Evolutionary conservation across 306 rosid species (phyloP).

Genomic region (Inga laurina): DNA sequence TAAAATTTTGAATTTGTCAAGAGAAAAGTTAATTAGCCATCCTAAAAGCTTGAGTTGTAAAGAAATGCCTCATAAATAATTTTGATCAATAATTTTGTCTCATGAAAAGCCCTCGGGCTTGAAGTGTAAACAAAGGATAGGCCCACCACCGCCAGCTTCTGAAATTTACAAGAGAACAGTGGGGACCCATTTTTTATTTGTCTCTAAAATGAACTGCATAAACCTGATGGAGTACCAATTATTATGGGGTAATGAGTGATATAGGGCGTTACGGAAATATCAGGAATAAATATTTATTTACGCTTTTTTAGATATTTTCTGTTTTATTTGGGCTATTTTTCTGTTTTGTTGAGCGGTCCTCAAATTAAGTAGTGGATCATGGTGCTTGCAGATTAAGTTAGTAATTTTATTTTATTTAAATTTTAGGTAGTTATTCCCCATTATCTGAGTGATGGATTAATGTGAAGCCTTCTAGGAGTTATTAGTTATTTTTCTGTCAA

Average conservation of each 20-base stretch:
- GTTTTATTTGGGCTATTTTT: neutral
- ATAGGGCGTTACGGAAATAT: too few relatives aligned
- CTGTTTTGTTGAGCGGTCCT: neutral
- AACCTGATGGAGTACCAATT: neutral
- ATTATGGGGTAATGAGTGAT: neutral
- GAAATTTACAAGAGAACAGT: constrained; percentile 17
- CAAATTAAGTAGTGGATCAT: neutral
- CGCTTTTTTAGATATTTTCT: too few relatives aligned
- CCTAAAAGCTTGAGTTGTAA: constrained; percentile 20
- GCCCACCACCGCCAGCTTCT: constrained; percentile 18
- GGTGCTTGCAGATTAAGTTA: neutral
- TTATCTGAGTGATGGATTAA: neutral
- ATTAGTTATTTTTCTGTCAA: neutral
- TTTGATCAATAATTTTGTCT: constrained; percentile 1
- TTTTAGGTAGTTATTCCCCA: neutral
- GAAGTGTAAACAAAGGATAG: constrained; percentile 9
- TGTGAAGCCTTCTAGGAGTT: neutral
- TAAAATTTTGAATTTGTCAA: constrained; percentile 20
- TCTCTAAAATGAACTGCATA: constrained; percentile 3
- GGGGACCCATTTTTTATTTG: constrained; percentile 1
- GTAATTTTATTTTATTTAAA: too few relatives aligned
- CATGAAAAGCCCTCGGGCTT: neutral
- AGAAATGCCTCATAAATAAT: neutral
- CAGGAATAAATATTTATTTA: neutral
- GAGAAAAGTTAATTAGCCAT: constrained; percentile 30